A percentile compares a stretch with the other conserved stretches of the same genome.
Conservation (phyloP, 2,329 filamentous ascomycete species). For the Arthrobotrys megalospora region DNA sequence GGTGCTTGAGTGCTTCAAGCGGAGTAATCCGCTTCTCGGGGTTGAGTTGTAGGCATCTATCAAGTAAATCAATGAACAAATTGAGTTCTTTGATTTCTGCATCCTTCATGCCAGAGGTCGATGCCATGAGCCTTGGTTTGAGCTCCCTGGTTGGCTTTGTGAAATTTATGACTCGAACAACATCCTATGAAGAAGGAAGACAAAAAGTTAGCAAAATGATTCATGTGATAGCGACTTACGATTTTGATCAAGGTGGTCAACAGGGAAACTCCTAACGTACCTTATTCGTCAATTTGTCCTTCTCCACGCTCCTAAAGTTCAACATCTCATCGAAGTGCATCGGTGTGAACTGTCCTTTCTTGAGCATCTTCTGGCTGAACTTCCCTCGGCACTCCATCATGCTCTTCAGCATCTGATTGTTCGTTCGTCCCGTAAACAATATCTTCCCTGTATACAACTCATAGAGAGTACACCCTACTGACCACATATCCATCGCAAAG, state of each 20-base stretch:
- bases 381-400: constrained; percentile 98
- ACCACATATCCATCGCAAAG: constrained; percentile 97
- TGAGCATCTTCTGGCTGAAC: constrained; percentile 89
- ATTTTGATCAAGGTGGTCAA: constrained; percentile 16
- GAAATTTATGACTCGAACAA: constrained; percentile 77
- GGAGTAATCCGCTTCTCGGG: constrained; percentile 93
- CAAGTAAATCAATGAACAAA: constrained; percentile 87
- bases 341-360: constrained; percentile 81
- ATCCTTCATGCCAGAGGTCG: constrained; percentile 80
- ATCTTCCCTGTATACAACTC: constrained; percentile 98
- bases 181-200: constrained; percentile 71
- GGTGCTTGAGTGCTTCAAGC: constrained; percentile 86
- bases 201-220: constrained; percentile 22
- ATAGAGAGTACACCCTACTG: constrained; percentile 95
- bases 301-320: constrained; percentile 87
- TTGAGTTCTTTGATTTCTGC: constrained; percentile 82
- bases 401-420: constrained; percentile 97
- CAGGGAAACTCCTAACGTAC: constrained; percentile 69
- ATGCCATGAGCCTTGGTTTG: constrained; percentile 82
- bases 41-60: constrained; percentile 89
- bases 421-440: constrained; percentile 92
- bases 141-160: constrained; percentile 85
- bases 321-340: constrained; percentile 87
- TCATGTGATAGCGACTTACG: constrained; percentile 22
- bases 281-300: constrained; percentile 88